phyloP scores from a whole-genome alignment of 73 alveolate species.

The Paramecium sonneborni region DNA sequence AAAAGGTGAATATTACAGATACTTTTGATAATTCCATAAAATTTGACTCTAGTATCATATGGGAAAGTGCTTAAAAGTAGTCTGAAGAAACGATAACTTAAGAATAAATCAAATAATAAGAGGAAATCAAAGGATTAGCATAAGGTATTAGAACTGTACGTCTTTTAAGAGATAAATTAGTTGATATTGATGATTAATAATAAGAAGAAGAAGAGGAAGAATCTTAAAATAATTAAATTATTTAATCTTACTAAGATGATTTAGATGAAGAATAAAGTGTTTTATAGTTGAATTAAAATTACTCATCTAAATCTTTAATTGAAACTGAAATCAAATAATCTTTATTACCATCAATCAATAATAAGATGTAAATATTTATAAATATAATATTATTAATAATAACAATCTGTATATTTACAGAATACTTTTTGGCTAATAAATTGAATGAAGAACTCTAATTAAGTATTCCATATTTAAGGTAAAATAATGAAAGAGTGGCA shows the following conservation, averaged over 20 bases:
- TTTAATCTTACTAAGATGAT: background rate
- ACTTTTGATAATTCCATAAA: background rate
- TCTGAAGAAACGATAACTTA: background rate
- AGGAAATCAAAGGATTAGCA: background rate
- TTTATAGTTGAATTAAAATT: background rate
- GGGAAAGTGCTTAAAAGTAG: constrained; percentile 23
- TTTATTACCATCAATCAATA: background rate
- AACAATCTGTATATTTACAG: background rate
- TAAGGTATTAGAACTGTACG: constrained; percentile 32
- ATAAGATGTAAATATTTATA: background rate
- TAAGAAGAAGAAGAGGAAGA: constrained; percentile 47
- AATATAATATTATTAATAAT: background rate
- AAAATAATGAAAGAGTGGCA: constrained; percentile 5
- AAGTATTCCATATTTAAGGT: background rate
- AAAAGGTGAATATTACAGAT: background rate
- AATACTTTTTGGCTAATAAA: background rate
- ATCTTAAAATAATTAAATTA: background rate
- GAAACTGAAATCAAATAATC: constrained; percentile 1
- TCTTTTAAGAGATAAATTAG: background rate
- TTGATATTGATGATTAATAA: background rate
- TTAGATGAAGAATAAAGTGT: constrained; percentile 41
- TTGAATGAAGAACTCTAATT: background rate
- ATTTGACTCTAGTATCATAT: constrained; percentile 20
- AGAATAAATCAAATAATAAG: background rate
- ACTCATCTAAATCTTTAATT: background rate